phyloP scores from a whole-genome alignment of 129 eudicot species.

The Erigeron canadensis region DNA sequence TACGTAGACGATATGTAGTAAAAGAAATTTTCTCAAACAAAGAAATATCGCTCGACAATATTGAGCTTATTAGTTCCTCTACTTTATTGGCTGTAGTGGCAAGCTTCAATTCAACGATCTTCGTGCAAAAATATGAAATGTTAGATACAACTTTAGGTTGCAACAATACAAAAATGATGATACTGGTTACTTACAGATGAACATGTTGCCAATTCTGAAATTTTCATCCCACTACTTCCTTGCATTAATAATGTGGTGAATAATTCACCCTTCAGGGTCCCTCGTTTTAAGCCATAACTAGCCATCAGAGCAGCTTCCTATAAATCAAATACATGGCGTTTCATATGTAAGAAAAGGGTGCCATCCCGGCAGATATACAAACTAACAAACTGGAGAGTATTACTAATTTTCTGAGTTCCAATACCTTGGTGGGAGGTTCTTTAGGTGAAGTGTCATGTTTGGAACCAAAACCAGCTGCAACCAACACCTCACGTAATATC shows the following conservation, averaged over 20 bases:
- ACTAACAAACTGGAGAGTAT: slow-evolving; percentile 6
- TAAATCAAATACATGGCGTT: slow-evolving; percentile 21
- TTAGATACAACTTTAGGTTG: slow-evolving; percentile 11
- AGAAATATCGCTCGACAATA: slow-evolving; percentile 84
- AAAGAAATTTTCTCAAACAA: slow-evolving; percentile 84
- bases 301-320: slow-evolving; percentile 71
- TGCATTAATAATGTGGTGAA: slow-evolving; percentile 53
- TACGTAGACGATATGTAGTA: slow-evolving; percentile 75
- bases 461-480: slow-evolving; percentile 93
- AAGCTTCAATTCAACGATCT: slow-evolving; percentile 72
- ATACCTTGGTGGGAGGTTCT: slow-evolving; percentile 59
- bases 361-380: neutral
- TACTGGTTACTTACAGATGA: slow-evolving; percentile 55
- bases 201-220: slow-evolving; percentile 68
- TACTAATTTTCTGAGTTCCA: slow-evolving; percentile 5
- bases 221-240: slow-evolving; percentile 73
- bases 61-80: slow-evolving; percentile 58
- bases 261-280: slow-evolving; percentile 87
- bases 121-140: slow-evolving; percentile 29
- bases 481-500: slow-evolving; percentile 74
- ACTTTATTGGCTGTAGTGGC: slow-evolving; percentile 46
- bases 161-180: neutral
- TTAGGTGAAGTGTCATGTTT: slow-evolving; percentile 42
- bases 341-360: slow-evolving; percentile 7
- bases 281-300: slow-evolving; percentile 69